Percentiles rank a stretch among this genome's conserved stretches.
These are phyloP conservation scores for Monosporascus sp. DNA, from an alignment of 2,329 filamentous ascomycete species.

Conservation along the genomic window DNA sequence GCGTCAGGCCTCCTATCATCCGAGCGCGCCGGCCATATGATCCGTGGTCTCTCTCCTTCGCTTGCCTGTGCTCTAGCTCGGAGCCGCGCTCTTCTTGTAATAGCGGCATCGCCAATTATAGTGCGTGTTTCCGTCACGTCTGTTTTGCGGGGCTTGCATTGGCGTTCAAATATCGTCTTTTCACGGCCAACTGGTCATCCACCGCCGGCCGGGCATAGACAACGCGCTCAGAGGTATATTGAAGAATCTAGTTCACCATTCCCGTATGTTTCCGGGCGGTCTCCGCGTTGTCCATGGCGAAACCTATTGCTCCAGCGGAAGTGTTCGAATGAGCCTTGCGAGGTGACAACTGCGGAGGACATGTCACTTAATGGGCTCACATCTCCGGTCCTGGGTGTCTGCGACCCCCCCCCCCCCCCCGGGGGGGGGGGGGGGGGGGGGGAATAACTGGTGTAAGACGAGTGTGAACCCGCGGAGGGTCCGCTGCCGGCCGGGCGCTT, in stretches of 20 bases:
- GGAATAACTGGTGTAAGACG: no score
- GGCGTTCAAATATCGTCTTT: slow-evolving; percentile 5
- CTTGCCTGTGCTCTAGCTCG: no score
- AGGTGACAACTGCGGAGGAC: no score
- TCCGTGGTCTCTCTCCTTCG: background rate
- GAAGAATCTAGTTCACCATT: slow-evolving; percentile 3
- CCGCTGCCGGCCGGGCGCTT: no score
- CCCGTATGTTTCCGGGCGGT: slow-evolving; percentile 1
- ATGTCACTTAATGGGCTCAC: no score
- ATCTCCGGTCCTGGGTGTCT: no score
- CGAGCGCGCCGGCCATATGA: slow-evolving; percentile 1
- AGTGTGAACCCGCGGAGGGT: no score
- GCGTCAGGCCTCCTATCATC: slow-evolving; percentile 1
- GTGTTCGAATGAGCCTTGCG: background rate
- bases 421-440: no score
- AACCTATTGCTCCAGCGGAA: background rate
- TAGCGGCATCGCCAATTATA: no score
- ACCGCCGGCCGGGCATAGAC: slow-evolving; percentile 1
- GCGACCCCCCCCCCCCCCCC: no score
- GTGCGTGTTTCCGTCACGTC: background rate
- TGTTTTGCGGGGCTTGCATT: slow-evolving; percentile 1
- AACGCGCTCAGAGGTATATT: background rate
- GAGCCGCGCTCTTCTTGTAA: no score
- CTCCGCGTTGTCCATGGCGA: no score
- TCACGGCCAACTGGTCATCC: slow-evolving; percentile 4